Evolutionary conservation across 2,329 filamentous ascomycete genomes (phyloP), one percentile per base, ranked within the genome.

Genomic region (Moelleriella libera): DNA sequence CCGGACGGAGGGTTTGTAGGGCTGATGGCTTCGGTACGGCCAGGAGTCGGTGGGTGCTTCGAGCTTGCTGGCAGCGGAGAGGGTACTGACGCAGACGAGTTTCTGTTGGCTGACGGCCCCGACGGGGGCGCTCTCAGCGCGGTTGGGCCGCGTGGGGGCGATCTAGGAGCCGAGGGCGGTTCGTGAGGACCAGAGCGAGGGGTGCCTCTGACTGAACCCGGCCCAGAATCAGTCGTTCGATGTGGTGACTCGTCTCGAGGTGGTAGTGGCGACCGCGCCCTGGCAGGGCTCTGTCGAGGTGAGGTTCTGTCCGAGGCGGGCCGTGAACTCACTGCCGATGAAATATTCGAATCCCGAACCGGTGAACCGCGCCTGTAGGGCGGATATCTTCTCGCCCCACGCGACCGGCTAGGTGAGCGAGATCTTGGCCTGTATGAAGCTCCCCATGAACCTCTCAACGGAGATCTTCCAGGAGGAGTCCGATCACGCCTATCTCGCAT

Each of bases 61-160:
- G 58, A 54, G 5, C 56, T 63, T 52, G 57, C 62, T 49, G 57
- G 60, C 43, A 60, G 60, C 50, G 65, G 58, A 52, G 60, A 60
- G 47, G 63, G 54, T 48, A 62, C 61, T 49, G 64, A 63, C 30
- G 57, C 60, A 51, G 61, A 57, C 49, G 64, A 65, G 54, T 62
- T 70, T 54, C 70, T 63, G 28, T 57, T 57, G 32, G 58, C 61
- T 5, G 61, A 55, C 41, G 63, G 62, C 0, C 63, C 73, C 0
- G 69, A 75, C 3, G 74, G 73, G 21, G 73, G 71, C 10, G 65
- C 67, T 51, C 74, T 67, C 14, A 76, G 60, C 11, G 73, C 74
- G 10, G 75, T 73, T 30, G 75, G 75, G 0, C 74, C 75, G 46
- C 73, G 70, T 3, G 75, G 75, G 10, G 75, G 75, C 14, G 75